Evolutionary conservation across 1,139 yeast species (phyloP).

Genomic region (Nakaseomyces bracarensis): DNA sequence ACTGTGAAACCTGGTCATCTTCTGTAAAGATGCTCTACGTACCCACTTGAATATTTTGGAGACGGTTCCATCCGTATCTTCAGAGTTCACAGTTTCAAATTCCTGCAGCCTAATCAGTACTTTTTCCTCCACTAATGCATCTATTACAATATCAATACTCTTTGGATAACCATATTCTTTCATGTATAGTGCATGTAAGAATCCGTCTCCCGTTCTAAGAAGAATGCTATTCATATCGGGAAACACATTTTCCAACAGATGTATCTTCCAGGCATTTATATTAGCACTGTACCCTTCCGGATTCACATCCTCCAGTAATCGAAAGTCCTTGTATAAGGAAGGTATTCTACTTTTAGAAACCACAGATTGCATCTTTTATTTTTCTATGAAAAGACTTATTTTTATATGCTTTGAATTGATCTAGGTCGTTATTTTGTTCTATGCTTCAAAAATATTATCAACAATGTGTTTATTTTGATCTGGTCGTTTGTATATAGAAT

Average conservation of each 20-base stretch:
- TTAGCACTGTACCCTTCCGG: conserved; percentile 68
- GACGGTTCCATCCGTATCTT: background rate
- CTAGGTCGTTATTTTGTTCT: too few relatives aligned
- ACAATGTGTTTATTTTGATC: too few relatives aligned
- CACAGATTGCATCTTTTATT: conserved; percentile 3
- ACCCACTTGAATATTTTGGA: conserved; percentile 3
- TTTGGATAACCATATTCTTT: conserved; percentile 33
- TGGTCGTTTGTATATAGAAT: too few relatives aligned
- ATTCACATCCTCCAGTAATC: conserved; percentile 43
- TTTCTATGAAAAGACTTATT: too few relatives aligned
- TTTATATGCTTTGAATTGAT: too few relatives aligned
- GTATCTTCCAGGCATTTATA: conserved; percentile 47
- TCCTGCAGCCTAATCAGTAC: conserved; percentile 26
- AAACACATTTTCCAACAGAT: conserved; percentile 23
- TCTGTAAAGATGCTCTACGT: background rate
- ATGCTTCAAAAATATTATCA: too few relatives aligned
- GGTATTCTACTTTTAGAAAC: conserved; percentile 41
- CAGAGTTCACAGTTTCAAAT: conserved; percentile 16
- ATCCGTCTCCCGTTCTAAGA: conserved; percentile 25
- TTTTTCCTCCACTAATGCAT: conserved; percentile 28
- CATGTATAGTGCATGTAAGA: conserved; percentile 26
- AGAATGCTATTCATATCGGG: conserved; percentile 18
- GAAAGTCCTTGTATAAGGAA: conserved; percentile 58
- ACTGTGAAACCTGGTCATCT: background rate
- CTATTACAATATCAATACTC: conserved; percentile 34